Evolutionary conservation across 441 rosid genomes (phyloP), one percentile per base, ranked within the genome.

Genomic region (Pelargonium fulgidum): DNA sequence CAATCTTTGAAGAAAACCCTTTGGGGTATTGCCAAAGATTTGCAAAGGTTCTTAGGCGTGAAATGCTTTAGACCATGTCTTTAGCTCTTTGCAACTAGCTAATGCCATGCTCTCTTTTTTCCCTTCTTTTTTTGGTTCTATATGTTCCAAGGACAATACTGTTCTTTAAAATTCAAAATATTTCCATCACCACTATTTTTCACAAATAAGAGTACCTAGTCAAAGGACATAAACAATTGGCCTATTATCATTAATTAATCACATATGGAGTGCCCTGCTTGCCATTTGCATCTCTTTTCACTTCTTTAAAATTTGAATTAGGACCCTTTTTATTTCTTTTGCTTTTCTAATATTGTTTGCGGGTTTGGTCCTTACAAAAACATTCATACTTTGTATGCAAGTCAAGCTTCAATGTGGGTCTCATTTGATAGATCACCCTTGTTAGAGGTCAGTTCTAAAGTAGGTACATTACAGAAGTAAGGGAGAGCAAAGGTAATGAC

Each of bases 1-100:
- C 22, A 70, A 65, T 70, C 77, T 73, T 78, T 73, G 44, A 62
- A 10, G 67, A 76, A 69, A 74, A 72, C 74, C 24, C 68, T 66
- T 77, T 52, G 64, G 41, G 69, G 76, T 73, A 72, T 70, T 48
- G 75, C 70, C 78, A 76, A 78, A 73, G 80, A 20, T 67, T 66
- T 67, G 76, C 75, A 69, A 75, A 75, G 82, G 69, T 29, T 42
- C 33, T 64, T 61, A 70, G 52, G 61, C 58, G 64, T 48, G 19
- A 33, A 11, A 1, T 12, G 45, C n/a, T 33, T 29, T 17, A 12
- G 24, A 50, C 2, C 19, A 44, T 50, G 22, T 50, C 44, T 73
- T 50, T 63, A 7, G 8, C 9, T 39, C 64, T 61, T 61, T 61
- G 64, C 64, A 22, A 22, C 26, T 61, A 61, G 64, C 64, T 61